phyloP scores from a whole-genome alignment of 2,329 filamentous ascomycete genomes.

The Exophiala xenobiotica region DNA sequence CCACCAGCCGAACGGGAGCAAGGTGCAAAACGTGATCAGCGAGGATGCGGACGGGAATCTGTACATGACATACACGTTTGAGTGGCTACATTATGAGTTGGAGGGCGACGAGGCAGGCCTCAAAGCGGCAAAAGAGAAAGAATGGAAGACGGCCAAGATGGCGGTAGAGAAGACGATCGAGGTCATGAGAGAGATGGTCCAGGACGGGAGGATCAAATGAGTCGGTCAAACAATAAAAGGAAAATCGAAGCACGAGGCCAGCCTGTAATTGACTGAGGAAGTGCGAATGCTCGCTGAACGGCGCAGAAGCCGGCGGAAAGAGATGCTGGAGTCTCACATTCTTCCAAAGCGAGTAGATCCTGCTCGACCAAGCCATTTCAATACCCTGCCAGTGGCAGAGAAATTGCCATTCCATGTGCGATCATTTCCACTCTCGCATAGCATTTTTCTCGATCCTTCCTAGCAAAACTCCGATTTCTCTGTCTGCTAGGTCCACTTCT shows the following conservation, averaged over 20 bases:
- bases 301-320: too few species aligned
- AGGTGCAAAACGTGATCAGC: constrained; percentile 36
- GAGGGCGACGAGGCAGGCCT: constrained; percentile 17
- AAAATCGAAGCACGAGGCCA: neutral
- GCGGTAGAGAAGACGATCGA: constrained; percentile 31
- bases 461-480: too few species aligned
- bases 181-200: constrained; percentile 30
- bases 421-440: too few species aligned
- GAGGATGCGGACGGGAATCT: constrained; percentile 36
- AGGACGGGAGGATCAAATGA: constrained; percentile 25
- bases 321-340: too few species aligned
- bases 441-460: too few species aligned
- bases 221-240: neutral
- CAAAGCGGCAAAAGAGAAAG: constrained; percentile 18
- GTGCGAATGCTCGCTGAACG: too few species aligned
- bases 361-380: too few species aligned
- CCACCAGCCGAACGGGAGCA: constrained; percentile 30
- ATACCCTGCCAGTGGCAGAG: too few species aligned
- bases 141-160: constrained; percentile 23
- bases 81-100: constrained; percentile 39
- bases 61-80: constrained; percentile 44
- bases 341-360: too few species aligned
- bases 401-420: too few species aligned
- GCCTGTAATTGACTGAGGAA: too few species aligned
- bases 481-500: too few species aligned